Evolutionary conservation across 345 rosid genomes (phyloP).

Genomic region (Punica granatum): DNA sequence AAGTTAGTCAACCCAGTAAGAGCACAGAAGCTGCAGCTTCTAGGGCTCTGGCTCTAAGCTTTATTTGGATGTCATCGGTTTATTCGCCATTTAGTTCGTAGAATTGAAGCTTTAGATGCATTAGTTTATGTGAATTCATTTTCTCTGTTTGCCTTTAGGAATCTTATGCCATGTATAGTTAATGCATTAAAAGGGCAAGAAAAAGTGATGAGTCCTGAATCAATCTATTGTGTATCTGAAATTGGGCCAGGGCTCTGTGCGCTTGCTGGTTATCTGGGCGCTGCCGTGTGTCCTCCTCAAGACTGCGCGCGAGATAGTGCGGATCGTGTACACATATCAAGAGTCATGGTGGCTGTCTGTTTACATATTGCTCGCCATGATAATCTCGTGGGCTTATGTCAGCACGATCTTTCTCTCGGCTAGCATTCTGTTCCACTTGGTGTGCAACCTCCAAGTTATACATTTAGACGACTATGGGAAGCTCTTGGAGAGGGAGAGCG

Average conservation of each 20-base stretch:
- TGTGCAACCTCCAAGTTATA: constrained; percentile 90
- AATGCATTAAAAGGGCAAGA: too few species aligned
- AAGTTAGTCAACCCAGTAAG: too few species aligned
- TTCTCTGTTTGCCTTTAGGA: too few species aligned
- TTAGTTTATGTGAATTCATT: too few species aligned
- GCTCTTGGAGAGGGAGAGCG: constrained; percentile 60
- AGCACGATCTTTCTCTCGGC: constrained; percentile 66
- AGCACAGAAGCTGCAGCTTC: too few species aligned
- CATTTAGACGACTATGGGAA: constrained; percentile 74
- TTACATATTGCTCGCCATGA: constrained; percentile 37
- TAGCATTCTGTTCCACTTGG: constrained; percentile 69
- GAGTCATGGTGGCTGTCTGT: constrained; percentile 68
- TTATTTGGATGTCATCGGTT: too few species aligned
- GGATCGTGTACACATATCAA: constrained; percentile 37
- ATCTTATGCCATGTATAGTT: too few species aligned
- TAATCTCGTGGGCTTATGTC: constrained; percentile 69
- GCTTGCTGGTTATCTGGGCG: constrained; percentile 58
- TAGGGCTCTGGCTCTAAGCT: too few species aligned
- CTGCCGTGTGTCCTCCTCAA: constrained; percentile 70
- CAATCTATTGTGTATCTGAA: background rate
- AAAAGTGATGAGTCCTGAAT: too few species aligned
- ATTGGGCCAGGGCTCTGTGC: constrained; percentile 44
- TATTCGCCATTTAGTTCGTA: too few species aligned
- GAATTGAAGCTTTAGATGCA: too few species aligned
- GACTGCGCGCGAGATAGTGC: constrained; percentile 50